phyloP scores from a whole-genome alignment of 202 grass and related monocot genomes.

The Zoysia matrella region DNA sequence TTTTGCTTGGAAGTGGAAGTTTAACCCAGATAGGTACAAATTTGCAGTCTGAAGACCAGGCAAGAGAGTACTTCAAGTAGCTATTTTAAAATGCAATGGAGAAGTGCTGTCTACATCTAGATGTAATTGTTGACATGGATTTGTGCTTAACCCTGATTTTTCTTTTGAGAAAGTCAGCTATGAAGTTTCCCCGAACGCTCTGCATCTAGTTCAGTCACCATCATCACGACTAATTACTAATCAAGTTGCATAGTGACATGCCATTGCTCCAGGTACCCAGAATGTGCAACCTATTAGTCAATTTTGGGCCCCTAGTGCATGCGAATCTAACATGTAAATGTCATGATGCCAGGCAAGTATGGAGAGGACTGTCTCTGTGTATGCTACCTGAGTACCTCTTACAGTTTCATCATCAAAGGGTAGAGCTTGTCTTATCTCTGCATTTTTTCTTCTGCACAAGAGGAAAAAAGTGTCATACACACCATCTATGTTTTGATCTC shows the following conservation, averaged over 20 bases:
- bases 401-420: slow-evolving; percentile 13
- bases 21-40: background rate
- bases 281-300: background rate
- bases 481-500: slow-evolving; percentile 18
- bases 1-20: background rate
- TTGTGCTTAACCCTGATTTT: background rate
- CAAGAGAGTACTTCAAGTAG: slow-evolving; percentile 20
- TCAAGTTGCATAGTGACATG: background rate
- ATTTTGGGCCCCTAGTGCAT: background rate
- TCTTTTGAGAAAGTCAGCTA: background rate
- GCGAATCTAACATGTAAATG: background rate
- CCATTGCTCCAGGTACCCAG: slow-evolving; percentile 4
- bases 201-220: slow-evolving; percentile 27
- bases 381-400: background rate
- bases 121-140: background rate
- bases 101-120: slow-evolving; percentile 15
- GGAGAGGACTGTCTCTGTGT: background rate
- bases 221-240: slow-evolving; percentile 9
- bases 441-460: background rate
- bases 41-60: background rate
- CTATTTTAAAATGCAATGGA: background rate
- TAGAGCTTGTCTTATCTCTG: background rate
- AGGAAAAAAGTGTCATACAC: background rate
- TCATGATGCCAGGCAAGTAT: background rate
- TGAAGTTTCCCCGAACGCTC: background rate